These are phyloP conservation scores for Zygosaccharomyces pseudobailii DNA, from an alignment of 1,139 yeast species.

Conservation along the genomic window DNA sequence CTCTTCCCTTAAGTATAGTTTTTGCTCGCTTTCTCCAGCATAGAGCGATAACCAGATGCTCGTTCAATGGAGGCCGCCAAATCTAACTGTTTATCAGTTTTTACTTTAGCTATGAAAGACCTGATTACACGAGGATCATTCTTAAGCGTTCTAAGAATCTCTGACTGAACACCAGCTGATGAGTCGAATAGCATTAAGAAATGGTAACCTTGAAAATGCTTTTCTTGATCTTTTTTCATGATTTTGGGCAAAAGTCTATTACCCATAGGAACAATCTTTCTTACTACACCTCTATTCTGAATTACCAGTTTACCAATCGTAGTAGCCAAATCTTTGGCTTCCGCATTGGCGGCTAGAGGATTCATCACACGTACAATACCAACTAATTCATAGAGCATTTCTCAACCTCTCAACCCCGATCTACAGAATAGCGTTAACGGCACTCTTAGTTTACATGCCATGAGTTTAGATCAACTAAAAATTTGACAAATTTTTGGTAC, in stretches of 20 bases:
- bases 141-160: conserved; percentile 71
- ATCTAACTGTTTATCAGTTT: conserved; percentile 50
- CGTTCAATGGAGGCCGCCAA: conserved; percentile 50
- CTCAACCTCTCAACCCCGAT: neutral
- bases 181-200: conserved; percentile 84
- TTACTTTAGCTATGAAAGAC: conserved; percentile 65
- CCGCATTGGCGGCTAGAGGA: conserved; percentile 50
- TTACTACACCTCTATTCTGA: conserved; percentile 85
- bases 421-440: neutral
- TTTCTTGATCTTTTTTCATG: conserved; percentile 79
- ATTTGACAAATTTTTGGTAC: neutral
- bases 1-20: conserved; percentile 5
- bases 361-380: conserved; percentile 81
- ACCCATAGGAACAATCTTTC: conserved; percentile 78
- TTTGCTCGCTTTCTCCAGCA: conserved; percentile 20
- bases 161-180: conserved; percentile 79
- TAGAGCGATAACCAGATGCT: conserved; percentile 30
- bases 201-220: conserved; percentile 86
- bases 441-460: neutral
- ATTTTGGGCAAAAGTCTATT: conserved; percentile 73
- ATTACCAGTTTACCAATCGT: conserved; percentile 81
- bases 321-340: conserved; percentile 61
- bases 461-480: neutral
- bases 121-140: conserved; percentile 89
- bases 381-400: conserved; percentile 83